These are phyloP conservation scores for Leccinum olivaceoglutinosum DNA, from an alignment of 1,284 basidiomycete genomes.

Conservation along the genomic window DNA sequence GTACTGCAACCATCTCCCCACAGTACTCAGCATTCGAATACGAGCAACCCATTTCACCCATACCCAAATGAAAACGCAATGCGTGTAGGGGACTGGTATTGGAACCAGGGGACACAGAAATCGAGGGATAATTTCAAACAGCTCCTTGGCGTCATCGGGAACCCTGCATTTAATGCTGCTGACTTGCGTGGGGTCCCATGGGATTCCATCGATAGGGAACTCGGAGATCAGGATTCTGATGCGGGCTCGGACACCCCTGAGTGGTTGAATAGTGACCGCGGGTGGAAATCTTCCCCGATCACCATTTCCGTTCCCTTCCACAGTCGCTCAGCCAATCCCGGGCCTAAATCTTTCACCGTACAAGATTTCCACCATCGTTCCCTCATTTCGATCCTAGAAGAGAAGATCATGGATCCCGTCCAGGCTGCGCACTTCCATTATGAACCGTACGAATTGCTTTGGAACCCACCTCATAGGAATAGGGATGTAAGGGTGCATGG, in stretches of 20 bases:
- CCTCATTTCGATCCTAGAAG: background rate
- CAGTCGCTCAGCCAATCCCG: rapidly evolving
- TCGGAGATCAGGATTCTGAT: background rate
- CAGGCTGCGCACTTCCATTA: background rate
- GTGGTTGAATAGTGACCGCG: background rate
- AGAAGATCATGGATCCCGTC: background rate
- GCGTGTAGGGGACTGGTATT: background rate
- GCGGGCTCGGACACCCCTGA: background rate
- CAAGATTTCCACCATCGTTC: background rate
- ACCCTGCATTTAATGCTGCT: background rate
- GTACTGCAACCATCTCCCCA: background rate
- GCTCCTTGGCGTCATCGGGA: background rate
- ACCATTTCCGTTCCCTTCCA: background rate
- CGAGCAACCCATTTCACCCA: rapidly evolving
- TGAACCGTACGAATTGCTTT: background rate
- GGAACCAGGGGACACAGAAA: background rate
- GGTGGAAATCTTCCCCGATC: background rate
- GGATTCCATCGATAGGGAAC: background rate
- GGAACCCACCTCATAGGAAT: background rate
- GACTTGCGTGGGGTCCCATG: background rate
- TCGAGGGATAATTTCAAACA: background rate
- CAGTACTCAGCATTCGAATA: background rate
- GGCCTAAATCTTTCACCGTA: rapidly evolving
- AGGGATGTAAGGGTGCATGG: background rate
- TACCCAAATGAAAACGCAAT: background rate